These are phyloP conservation scores for Toxicodendron radicans DNA, from an alignment of 345 rosid genomes.

Conservation along the genomic window DNA sequence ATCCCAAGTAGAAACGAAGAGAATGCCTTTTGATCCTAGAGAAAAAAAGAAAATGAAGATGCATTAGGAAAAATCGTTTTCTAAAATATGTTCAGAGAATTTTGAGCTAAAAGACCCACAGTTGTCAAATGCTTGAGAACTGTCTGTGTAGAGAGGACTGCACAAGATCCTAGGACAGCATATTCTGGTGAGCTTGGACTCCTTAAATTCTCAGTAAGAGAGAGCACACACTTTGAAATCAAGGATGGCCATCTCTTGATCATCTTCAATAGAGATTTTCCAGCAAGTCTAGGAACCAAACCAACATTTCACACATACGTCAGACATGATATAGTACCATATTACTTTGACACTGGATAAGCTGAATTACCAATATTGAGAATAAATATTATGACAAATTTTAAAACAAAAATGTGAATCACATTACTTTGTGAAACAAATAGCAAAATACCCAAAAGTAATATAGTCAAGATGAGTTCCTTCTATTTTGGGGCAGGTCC, in stretches of 20 bases:
- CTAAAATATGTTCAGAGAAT: slow-evolving; percentile 22
- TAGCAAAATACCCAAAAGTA: neutral
- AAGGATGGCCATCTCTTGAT: slow-evolving; percentile 94
- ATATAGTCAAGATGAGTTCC: slow-evolving; percentile 6
- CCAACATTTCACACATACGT: slow-evolving; percentile 19
- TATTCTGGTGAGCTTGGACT: slow-evolving; percentile 66
- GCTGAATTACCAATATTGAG: neutral
- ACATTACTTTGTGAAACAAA: neutral
- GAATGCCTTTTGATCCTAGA: slow-evolving; percentile 84
- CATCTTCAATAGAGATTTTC: slow-evolving; percentile 83
- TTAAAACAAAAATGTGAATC: neutral
- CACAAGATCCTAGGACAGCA: slow-evolving; percentile 91
- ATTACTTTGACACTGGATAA: neutral
- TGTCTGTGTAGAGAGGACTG: slow-evolving; percentile 85
- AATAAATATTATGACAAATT: neutral
- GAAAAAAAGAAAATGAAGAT: slow-evolving; percentile 27
- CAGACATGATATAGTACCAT: neutral
- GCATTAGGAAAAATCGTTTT: slow-evolving; percentile 26
- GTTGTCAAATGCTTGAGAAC: slow-evolving; percentile 90
- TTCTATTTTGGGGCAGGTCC: neutral
- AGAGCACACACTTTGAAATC: slow-evolving; percentile 81
- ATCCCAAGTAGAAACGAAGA: slow-evolving; percentile 79
- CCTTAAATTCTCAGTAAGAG: slow-evolving; percentile 65
- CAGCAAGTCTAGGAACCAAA: slow-evolving; percentile 78
- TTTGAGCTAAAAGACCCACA: slow-evolving; percentile 44